Conservation (phyloP, 2,329 filamentous ascomycete genomes). For the Teratosphaeria epicoccoides region DNA sequence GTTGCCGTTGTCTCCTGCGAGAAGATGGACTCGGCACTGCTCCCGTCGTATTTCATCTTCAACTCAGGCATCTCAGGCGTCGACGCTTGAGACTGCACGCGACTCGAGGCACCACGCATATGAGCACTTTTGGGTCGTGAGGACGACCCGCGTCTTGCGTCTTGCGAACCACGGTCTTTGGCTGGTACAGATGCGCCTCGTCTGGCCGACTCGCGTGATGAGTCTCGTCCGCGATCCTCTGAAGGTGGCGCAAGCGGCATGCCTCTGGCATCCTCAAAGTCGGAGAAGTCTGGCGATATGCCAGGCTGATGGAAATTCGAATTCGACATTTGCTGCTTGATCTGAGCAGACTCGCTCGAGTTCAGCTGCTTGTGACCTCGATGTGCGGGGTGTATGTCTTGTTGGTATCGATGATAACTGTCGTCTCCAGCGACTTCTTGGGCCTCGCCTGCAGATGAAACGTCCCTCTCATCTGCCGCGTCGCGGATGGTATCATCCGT, state of each 20-base stretch:
- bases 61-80: neutral
- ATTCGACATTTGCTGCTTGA: constrained; percentile 1
- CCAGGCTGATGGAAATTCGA: constrained; percentile 8
- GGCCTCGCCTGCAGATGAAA: constrained; percentile 9
- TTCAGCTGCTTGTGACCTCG: neutral
- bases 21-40: constrained; percentile 25
- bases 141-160: neutral
- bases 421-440: constrained; percentile 17
- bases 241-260: neutral
- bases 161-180: neutral
- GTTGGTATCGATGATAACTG: constrained; percentile 14
- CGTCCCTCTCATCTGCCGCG: neutral
- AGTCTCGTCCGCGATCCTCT: neutral
- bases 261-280: constrained; percentile 14
- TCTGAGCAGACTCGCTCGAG: neutral
- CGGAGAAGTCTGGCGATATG: constrained; percentile 14
- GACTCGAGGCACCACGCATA: neutral
- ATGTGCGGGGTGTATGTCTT: neutral
- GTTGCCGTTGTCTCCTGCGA: constrained; percentile 29
- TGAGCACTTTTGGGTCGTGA: neutral
- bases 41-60: constrained; percentile 15
- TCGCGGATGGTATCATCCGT: neutral
- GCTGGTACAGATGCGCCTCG: neutral
- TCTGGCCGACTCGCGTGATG: neutral
- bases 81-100: neutral